These are phyloP conservation scores for Neurospora sp. DNA, from an alignment of 495 filamentous ascomycete genomes.

Conservation along the genomic window DNA sequence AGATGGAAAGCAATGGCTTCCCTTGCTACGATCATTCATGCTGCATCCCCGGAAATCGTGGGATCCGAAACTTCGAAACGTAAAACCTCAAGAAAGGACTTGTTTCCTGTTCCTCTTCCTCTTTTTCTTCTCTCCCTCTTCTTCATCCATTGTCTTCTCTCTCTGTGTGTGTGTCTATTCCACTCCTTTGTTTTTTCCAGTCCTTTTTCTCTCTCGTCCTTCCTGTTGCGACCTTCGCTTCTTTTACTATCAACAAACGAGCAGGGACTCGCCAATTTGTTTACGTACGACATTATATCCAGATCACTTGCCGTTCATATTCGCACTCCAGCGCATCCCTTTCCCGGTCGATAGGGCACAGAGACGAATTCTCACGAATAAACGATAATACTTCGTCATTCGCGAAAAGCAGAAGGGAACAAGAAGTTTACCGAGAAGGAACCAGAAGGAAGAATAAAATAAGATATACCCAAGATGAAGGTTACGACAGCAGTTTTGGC, in stretches of 20 bases:
- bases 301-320: slow-evolving; percentile 1
- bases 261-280: slow-evolving; percentile 44
- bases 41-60: slow-evolving; percentile 10
- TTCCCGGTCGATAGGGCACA: background rate
- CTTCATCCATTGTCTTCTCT: slow-evolving; percentile 27
- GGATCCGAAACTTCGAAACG: background rate
- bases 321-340: slow-evolving; percentile 6
- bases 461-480: slow-evolving; percentile 37
- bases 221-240: background rate
- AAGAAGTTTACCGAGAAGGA: background rate
- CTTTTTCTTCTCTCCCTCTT: slow-evolving; percentile 23
- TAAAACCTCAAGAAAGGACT: slow-evolving; percentile 1
- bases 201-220: background rate
- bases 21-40: slow-evolving; percentile 38
- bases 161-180: background rate
- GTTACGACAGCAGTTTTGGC: slow-evolving; percentile 35
- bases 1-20: background rate
- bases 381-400: background rate
- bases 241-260: slow-evolving; percentile 22
- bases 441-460: background rate
- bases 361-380: background rate
- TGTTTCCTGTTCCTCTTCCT: slow-evolving; percentile 29
- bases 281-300: slow-evolving; percentile 12
- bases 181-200: background rate
- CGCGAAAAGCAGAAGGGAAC: background rate